These are phyloP conservation scores for Inga oerstediana DNA, from an alignment of 306 rosid species.

Conservation along the genomic window DNA sequence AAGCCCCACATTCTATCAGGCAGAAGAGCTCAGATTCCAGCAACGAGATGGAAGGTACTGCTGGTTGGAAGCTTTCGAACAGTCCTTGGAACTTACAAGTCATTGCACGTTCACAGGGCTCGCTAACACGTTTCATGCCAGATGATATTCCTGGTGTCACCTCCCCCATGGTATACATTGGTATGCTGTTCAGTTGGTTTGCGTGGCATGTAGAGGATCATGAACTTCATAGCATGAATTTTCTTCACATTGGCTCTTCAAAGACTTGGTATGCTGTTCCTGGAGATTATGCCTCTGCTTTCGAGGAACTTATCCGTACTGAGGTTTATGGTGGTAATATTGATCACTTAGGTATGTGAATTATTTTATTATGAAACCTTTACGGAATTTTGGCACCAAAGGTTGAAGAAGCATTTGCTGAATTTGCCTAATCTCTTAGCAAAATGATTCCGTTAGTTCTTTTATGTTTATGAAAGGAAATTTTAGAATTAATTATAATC, in stretches of 20 bases:
- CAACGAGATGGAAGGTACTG: constrained; percentile 78
- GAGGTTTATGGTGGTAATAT: constrained; percentile 78
- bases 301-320: constrained; percentile 83
- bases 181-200: constrained; percentile 99
- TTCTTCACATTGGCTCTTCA: constrained; percentile 89
- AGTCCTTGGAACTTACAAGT: constrained; percentile 98
- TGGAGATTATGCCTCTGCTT: constrained; percentile 80
- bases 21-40: constrained; percentile 53
- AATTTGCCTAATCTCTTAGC: constrained; percentile 27
- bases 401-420: constrained; percentile 7
- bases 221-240: constrained; percentile 99
- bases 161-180: constrained; percentile 98
- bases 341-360: constrained; percentile 82
- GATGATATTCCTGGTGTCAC: constrained; percentile 99
- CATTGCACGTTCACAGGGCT: constrained; percentile 95
- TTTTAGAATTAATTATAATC: background rate
- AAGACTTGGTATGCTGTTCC: constrained; percentile 99
- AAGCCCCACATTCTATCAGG: constrained; percentile 48
- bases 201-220: constrained; percentile 99
- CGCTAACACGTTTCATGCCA: constrained; percentile 98
- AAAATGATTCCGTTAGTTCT: constrained; percentile 20
- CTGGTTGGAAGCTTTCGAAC: constrained; percentile 99
- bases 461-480: constrained; percentile 3
- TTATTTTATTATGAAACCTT: constrained; percentile 29
- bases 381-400: constrained; percentile 10